Percentiles rank a stretch among this genome's conserved stretches.
Conservation (phyloP, 345 rosid genomes). For the Brassica cretica region DNA sequence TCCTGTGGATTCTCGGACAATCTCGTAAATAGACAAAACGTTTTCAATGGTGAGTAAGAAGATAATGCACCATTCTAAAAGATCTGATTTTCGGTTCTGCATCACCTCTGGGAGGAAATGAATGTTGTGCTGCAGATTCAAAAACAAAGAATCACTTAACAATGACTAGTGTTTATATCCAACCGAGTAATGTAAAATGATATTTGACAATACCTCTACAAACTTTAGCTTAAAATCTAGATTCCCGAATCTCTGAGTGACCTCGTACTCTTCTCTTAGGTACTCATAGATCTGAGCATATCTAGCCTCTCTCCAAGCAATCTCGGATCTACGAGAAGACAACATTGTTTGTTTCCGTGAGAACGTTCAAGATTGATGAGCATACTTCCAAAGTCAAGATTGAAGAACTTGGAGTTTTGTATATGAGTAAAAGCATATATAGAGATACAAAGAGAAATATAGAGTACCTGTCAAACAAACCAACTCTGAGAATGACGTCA, state of each 20-base stretch:
- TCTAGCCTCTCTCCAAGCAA: slow-evolving; percentile 96
- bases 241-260: slow-evolving; percentile 87
- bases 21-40: slow-evolving; percentile 66
- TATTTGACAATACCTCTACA: slow-evolving; percentile 58
- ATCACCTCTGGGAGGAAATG: slow-evolving; percentile 90
- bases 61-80: slow-evolving; percentile 88
- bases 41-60: slow-evolving; percentile 76
- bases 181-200: not conserved
- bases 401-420: not conserved
- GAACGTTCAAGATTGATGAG: not conserved
- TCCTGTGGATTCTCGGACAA: slow-evolving; percentile 54
- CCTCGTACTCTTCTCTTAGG: slow-evolving; percentile 88
- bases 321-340: slow-evolving; percentile 66
- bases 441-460: too few species aligned
- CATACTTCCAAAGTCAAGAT: too few species aligned
- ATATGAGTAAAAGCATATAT: too few species aligned
- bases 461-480: slow-evolving; percentile 85
- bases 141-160: not conserved
- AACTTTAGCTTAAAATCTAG: slow-evolving; percentile 85
- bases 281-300: slow-evolving; percentile 89
- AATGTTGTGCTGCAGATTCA: slow-evolving; percentile 80
- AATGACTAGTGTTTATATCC: not conserved
- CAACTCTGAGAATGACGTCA: slow-evolving; percentile 93
- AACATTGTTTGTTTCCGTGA: not conserved
- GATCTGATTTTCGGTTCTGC: slow-evolving; percentile 78